A percentile compares a stretch with the other conserved stretches of the same genome.
These are phyloP conservation scores for Rhizopus delemar DNA, from an alignment of 371 early-diverging fungal species.

Conservation along the genomic window DNA sequence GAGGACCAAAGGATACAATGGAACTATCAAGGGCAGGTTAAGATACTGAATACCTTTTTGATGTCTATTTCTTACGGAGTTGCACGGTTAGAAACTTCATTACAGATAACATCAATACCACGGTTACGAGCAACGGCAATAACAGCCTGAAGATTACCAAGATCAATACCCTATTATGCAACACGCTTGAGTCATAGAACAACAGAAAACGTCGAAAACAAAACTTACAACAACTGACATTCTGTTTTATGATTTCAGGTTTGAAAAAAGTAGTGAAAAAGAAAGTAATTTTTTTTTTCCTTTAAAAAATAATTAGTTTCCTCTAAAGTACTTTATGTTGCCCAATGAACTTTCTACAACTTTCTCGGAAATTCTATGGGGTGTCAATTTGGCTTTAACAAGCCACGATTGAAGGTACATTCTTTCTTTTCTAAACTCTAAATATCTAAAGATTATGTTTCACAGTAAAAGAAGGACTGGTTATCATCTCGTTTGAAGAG, in stretches of 20 bases:
- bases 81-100: slow-evolving; percentile 95
- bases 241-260: neutral
- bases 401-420: too few species aligned
- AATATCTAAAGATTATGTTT: too few species aligned
- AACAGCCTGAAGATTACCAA: slow-evolving; percentile 93
- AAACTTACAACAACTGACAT: slow-evolving; percentile 56
- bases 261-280: neutral
- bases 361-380: slow-evolving; percentile 23
- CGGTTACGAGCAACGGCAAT: slow-evolving; percentile 97
- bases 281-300: neutral
- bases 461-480: too few species aligned
- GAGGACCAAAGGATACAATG: slow-evolving; percentile 90
- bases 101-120: slow-evolving; percentile 96
- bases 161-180: slow-evolving; percentile 81
- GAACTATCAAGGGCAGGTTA: slow-evolving; percentile 50
- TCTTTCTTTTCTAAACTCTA: too few species aligned
- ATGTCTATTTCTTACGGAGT: slow-evolving; percentile 77
- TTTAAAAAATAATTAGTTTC: too few species aligned
- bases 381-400: too few species aligned
- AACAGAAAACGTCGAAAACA: neutral
- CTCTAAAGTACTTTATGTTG: too few species aligned
- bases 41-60: neutral
- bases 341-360: slow-evolving; percentile 13
- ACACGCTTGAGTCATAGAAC: neutral
- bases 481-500: too few species aligned